Base-by-base conservation (phyloP, 495 filamentous ascomycete species). In the Penicillium fimorum region DNA sequence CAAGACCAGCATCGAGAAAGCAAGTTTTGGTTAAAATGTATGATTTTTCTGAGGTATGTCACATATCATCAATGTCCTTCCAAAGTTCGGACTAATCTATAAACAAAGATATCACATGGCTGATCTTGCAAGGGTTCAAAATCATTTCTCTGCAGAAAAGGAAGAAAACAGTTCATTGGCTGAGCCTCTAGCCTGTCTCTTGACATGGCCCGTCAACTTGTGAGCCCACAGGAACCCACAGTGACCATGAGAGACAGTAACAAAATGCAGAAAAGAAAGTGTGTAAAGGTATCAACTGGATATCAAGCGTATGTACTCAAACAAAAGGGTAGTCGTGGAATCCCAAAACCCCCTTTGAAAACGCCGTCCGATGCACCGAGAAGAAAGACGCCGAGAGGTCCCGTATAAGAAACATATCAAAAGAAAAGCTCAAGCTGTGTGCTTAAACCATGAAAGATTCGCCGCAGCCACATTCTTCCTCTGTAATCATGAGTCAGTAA, bases 391-490 rank as follows among this genome's bases (percentile, higher is more conserved):
- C 63, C 58, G 43, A 58, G 55, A 55, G 37, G 57, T 59, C 45
- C 46, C 48, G 54, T 59, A 49, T 41, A 57, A 49, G 42, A 64
- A 49, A 43, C 43, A 62, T 41, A 53, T 38, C 27, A 46, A 60
- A 60, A 52, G 13, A 22, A 56, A 49, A 40, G 24, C 41, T 60
- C 72, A 80, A 49, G 96, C 89, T 84, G 92, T 96, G 67, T 9
- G 38, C 47, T 61, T 73, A 81, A 49, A 97, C 90, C 84, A 94
- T 96, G 68, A 98, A 98, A 11, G 90, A 96, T 76, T 97, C 94
- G 47, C 94, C 94, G 66, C 94, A 98, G 10, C 94, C 94, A 68
- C 94, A 98, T 81, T 94, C 82, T 67, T 95, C 93, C 85, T 96
- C 93, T 97, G 70, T 55, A 43, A 47, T 51, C 0, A 32, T 13